These are phyloP conservation scores for Sclerotinia subarctica DNA, from an alignment of 2,329 filamentous ascomycete species.

Conservation along the genomic window DNA sequence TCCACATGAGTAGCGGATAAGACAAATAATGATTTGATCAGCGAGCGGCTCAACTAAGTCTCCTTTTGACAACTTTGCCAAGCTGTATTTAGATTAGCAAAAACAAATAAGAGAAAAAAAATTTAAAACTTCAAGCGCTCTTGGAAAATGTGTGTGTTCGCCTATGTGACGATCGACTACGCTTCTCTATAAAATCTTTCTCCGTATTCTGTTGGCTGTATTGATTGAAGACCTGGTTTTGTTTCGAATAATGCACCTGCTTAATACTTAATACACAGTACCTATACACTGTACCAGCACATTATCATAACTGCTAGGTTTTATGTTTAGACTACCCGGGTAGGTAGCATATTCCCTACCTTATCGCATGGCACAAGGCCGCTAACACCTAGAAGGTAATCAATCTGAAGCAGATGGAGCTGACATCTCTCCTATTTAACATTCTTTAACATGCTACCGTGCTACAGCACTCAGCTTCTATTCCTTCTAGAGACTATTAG, in stretches of 20 bases:
- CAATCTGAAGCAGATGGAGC: constrained; percentile 9
- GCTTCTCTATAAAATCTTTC: not conserved
- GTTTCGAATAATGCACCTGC: not conserved
- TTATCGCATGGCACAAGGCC: not conserved
- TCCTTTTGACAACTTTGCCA: not conserved
- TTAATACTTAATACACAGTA: too few species aligned
- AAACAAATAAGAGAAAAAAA: not conserved
- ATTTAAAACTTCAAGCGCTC: not conserved
- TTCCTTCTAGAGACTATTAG: constrained; percentile 4
- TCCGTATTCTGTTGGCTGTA: too few species aligned
- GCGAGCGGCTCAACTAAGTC: not conserved
- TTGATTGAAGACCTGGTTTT: not conserved
- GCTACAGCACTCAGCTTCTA: not conserved
- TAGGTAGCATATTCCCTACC: not conserved
- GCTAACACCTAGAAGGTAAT: not conserved
- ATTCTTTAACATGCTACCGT: not conserved
- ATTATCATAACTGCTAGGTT: too few species aligned
- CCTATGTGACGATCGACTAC: not conserved
- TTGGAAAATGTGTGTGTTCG: not conserved
- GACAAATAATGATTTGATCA: constrained; percentile 8
- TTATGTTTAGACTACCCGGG: not conserved
- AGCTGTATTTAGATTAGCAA: not conserved
- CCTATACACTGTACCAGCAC: not conserved
- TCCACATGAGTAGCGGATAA: not conserved
- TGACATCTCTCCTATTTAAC: not conserved